Evolutionary conservation across 805 yeast species (phyloP).

Genomic region (Candida rishiriensis): DNA sequence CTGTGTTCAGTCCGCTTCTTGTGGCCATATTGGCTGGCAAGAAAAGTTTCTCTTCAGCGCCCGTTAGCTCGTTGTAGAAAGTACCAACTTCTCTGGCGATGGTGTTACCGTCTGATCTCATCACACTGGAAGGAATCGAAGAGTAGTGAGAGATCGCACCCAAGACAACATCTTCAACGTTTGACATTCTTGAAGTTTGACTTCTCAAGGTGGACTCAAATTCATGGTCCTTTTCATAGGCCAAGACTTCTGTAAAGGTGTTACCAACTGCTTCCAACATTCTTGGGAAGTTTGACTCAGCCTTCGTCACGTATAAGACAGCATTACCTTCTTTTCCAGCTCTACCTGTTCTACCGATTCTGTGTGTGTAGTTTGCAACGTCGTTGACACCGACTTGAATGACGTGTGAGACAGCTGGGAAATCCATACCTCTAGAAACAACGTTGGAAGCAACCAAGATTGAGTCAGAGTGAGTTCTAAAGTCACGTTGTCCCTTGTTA

Average conservation of each 20-base stretch:
- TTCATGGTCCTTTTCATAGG: conserved; percentile 35
- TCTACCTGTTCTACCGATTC: conserved; percentile 95
- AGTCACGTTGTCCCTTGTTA: conserved; percentile 26
- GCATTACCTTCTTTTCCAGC: conserved; percentile 81
- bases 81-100: conserved; percentile 31
- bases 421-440: conserved; percentile 95
- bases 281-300: conserved; percentile 53
- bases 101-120: conserved; percentile 27
- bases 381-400: conserved; percentile 76
- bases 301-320: conserved; percentile 48
- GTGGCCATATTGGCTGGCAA: conserved; percentile 18
- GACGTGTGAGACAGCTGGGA: conserved; percentile 82
- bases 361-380: conserved; percentile 79
- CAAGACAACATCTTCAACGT: conserved; percentile 11
- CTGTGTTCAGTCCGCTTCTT: conserved; percentile 25
- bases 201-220: conserved; percentile 33
- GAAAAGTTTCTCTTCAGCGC: conserved; percentile 15
- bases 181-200: conserved; percentile 20
- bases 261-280: conserved; percentile 52
- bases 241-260: conserved; percentile 40
- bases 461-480: conserved; percentile 39
- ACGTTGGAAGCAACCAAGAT: conserved; percentile 84
- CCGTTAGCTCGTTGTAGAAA: conserved; percentile 25
- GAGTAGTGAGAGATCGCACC: conserved; percentile 14
- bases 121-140: conserved; percentile 23